Evolutionary conservation across 1,284 basidiomycete genomes (phyloP).

Genomic region (Rhodotorula sp.): DNA sequence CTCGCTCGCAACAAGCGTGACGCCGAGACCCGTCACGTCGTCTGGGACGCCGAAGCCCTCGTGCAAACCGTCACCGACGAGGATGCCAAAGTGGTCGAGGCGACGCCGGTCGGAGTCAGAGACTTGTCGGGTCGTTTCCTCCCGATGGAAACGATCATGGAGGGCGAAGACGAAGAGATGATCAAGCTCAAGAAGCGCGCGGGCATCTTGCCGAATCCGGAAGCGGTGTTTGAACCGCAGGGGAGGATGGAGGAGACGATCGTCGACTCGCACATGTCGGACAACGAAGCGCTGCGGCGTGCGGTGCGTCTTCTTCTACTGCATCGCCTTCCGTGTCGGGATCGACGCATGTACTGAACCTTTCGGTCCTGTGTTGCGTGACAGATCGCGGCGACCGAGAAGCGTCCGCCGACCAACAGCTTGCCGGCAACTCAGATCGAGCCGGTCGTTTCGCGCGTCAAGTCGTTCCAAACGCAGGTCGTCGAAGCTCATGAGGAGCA

Average conservation of each 20-base stretch:
- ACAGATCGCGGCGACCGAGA: conserved; percentile 2
- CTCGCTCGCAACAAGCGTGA: conserved; percentile 23
- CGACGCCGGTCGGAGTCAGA: conserved; percentile 19
- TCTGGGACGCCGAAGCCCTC: conserved; percentile 40
- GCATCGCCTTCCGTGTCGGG: neutral
- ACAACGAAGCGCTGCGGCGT: conserved; percentile 26
- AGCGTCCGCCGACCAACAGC: neutral
- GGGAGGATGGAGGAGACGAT: conserved; percentile 8
- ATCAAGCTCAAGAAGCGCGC: conserved; percentile 12
- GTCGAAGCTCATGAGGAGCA: conserved; percentile 21
- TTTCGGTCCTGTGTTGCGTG: no score
- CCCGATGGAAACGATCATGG: conserved; percentile 12
- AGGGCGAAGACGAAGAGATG: neutral
- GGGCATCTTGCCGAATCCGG: conserved; percentile 18
- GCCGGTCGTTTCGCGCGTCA: conserved; percentile 26
- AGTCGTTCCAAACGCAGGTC: conserved; percentile 21
- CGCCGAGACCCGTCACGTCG: conserved; percentile 28
- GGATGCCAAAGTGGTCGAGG: conserved; percentile 7
- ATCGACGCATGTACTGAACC: no score
- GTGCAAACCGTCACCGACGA: conserved; percentile 20
- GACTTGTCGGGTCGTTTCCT: conserved; percentile 14
- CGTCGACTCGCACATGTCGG: conserved; percentile 16
- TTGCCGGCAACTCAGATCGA: conserved; percentile 20
- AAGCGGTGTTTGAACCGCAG: conserved; percentile 6
- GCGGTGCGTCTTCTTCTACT: conserved; percentile 10